Percentiles rank a stretch among this genome's conserved stretches.
phyloP scores from a whole-genome alignment of 2,329 filamentous ascomycete species.

The Elsinoe batatas region DNA sequence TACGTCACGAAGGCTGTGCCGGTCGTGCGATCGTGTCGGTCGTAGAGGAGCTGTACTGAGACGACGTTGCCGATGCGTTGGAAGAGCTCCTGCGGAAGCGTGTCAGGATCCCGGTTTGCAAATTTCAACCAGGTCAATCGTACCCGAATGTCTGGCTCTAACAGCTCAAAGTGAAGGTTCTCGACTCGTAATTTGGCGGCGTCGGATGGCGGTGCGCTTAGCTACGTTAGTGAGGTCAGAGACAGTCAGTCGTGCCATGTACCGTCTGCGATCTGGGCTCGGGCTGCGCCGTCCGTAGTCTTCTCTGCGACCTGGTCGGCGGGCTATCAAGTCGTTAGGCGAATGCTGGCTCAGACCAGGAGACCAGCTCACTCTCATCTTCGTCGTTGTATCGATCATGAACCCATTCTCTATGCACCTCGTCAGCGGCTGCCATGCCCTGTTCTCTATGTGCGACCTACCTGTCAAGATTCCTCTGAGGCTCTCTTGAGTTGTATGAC shows the following conservation, averaged over 20 bases:
- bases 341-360: constrained; percentile 16
- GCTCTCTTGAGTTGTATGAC: constrained; percentile 35
- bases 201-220: constrained; percentile 32
- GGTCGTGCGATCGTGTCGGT: constrained; percentile 79
- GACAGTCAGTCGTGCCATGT: background rate
- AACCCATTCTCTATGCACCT: constrained; percentile 64
- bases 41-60: constrained; percentile 65
- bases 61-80: constrained; percentile 61
- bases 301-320: constrained; percentile 17
- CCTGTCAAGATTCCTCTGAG: constrained; percentile 60
- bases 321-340: constrained; percentile 16
- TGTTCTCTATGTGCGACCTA: constrained; percentile 32
- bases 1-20: constrained; percentile 80
- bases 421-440: constrained; percentile 17
- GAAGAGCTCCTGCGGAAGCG: constrained; percentile 59
- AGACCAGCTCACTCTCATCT: constrained; percentile 29
- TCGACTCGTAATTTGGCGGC: constrained; percentile 66
- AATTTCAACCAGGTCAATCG: constrained; percentile 13
- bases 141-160: constrained; percentile 73
- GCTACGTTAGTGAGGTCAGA: background rate
- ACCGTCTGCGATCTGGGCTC: constrained; percentile 20
- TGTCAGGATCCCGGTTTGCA: background rate
- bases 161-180: constrained; percentile 87
- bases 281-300: constrained; percentile 23
- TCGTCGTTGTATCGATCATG: constrained; percentile 79